Evolutionary conservation across 768 basidiomycete species (phyloP).

Genomic region (Xerocomus brunneocitrinus): DNA sequence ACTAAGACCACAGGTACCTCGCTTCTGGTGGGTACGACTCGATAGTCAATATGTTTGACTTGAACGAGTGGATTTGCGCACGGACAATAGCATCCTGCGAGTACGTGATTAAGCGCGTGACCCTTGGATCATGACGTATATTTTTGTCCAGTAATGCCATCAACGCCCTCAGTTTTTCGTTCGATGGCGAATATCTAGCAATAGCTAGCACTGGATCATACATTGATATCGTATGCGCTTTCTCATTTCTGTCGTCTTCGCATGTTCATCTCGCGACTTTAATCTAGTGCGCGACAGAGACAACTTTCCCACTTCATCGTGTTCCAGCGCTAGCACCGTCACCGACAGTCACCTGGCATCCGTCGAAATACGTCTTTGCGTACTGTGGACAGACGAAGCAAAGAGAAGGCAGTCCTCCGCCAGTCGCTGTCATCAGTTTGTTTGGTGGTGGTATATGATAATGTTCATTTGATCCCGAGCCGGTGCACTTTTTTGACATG

Average conservation of each 20-base stretch:
- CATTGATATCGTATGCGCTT: conserved; percentile 69
- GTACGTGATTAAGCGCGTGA: conserved; percentile 40
- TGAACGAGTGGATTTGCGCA: conserved; percentile 75
- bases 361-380: conserved; percentile 74
- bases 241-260: neutral
- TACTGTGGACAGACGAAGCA: conserved; percentile 74
- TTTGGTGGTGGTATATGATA: conserved; percentile 51
- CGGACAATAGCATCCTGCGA: conserved; percentile 78
- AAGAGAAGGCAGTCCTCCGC: conserved; percentile 60
- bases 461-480: neutral
- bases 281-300: conserved; percentile 73
- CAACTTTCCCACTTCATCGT: conserved; percentile 68
- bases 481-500: neutral
- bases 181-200: conserved; percentile 80
- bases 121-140: neutral
- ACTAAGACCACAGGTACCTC: conserved; percentile 48
- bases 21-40: conserved; percentile 80
- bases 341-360: conserved; percentile 80
- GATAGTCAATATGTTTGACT: conserved; percentile 77
- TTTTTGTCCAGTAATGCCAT: conserved; percentile 54
- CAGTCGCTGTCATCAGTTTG: conserved; percentile 65
- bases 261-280: conserved; percentile 1
- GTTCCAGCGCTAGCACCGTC: conserved; percentile 67
- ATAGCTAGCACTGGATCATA: conserved; percentile 68
- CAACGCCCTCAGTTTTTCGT: conserved; percentile 71